phyloP scores from a whole-genome alignment of 1,139 yeast genomes.

The Candida buenavistaensis region DNA sequence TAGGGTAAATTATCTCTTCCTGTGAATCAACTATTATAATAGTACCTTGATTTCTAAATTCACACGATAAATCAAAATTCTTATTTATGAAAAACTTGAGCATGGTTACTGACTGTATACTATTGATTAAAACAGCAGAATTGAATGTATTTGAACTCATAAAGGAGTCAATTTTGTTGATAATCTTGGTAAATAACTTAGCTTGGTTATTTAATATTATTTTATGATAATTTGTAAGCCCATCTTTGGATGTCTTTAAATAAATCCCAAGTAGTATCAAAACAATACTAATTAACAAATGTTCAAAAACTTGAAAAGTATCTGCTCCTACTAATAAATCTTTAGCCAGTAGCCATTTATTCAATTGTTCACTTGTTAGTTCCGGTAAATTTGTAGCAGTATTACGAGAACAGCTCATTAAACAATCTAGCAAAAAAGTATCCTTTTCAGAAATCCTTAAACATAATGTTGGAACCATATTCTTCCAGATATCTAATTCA shows the following conservation, averaged over 20 bases:
- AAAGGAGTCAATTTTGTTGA: constrained; percentile 19
- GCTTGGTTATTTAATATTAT: constrained; percentile 33
- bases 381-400: constrained; percentile 15
- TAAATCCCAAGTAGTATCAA: constrained; percentile 26
- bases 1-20: constrained; percentile 4
- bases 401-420: constrained; percentile 29
- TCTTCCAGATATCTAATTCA: constrained; percentile 41
- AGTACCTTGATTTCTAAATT: constrained; percentile 2
- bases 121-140: constrained; percentile 24
- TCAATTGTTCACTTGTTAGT: constrained; percentile 20
- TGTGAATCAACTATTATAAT: neutral
- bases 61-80: constrained; percentile 12
- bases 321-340: constrained; percentile 1
- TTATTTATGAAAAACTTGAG: constrained; percentile 31
- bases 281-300: constrained; percentile 30
- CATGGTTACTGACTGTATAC: constrained; percentile 32
- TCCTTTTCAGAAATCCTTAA: constrained; percentile 14
- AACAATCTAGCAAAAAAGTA: constrained; percentile 31
- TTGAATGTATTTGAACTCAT: constrained; percentile 12
- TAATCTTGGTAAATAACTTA: constrained; percentile 29
- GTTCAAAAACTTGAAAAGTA: constrained; percentile 16
- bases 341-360: constrained; percentile 22
- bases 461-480: constrained; percentile 38
- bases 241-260: constrained; percentile 11
- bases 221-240: constrained; percentile 15